Evolutionary conservation across 192 early-diverging fungal genomes (phyloP), one percentile per base, ranked within the genome.

Genomic region (Gigaspora rosea): DNA sequence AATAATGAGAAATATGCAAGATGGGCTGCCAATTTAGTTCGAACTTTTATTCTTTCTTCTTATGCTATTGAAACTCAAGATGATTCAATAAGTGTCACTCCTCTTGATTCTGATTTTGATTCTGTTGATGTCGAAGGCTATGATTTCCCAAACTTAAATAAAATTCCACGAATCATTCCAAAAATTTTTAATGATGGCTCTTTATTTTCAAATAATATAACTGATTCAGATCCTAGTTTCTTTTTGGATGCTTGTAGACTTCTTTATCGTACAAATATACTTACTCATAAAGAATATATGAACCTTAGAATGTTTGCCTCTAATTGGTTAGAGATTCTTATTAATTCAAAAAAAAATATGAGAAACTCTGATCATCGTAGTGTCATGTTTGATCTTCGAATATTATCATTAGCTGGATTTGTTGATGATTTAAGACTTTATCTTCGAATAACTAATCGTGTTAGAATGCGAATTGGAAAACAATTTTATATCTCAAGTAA

Each of bases 391-490:
- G 89, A 90, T 71, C 65, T 88, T 7, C 86, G 87, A 75, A 85
- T 88, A 11, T 78, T 81, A 1, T 66, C 89, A 12, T 59, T 90
- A 74, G 83, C 89, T 56, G 84, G 86, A 8, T 86, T 90, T 62
- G 84, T 85, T 18, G 82, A 88, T 36, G 89, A 90, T 72, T 79
- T 88, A 8, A 78, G 89, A 33, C 75, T 88, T 16, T 90, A 84
- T 62, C 66, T 88, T n/a, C 78, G 89, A 35, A 82, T 90, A 4
- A 82, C 85, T 41, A 90, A 87, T 75, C 75, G 89, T 64, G 83
- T 82, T 52, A 82, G 89, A 11, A 90, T 90, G 89, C 77, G 89
- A 12, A 86, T 90, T 27, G 87, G 87, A n/a, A 87, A 88, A 48
- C 86, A 88, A 58, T 90, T 90, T 68, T 80, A 80, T 78, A 71